Percentiles rank a stretch among this genome's conserved stretches.
Evolutionary conservation across 768 basidiomycete species (phyloP).

Genomic region (Boletus speciosus): DNA sequence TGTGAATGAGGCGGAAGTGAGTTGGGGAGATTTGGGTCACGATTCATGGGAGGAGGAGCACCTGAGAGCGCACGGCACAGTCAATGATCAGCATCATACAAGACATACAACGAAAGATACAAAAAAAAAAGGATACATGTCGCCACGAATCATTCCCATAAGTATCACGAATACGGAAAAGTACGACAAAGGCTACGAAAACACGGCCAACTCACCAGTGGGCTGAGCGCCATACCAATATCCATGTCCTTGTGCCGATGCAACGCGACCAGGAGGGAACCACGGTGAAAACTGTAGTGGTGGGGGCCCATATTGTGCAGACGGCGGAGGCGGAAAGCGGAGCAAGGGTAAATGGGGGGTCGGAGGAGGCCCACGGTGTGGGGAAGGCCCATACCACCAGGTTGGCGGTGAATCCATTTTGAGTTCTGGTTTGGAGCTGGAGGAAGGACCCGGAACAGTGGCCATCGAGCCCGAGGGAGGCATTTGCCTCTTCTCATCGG

Average conservation of each 20-base stretch:
- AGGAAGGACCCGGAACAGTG: background rate
- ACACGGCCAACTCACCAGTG: conserved; percentile 16
- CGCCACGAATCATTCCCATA: background rate
- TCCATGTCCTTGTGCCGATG: conserved; percentile 15
- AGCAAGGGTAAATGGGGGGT: conserved; percentile 1
- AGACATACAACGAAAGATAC: background rate
- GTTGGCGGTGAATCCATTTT: conserved; percentile 9
- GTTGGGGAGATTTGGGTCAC: conserved; percentile 7
- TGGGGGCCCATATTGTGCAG: conserved; percentile 11
- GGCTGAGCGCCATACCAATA: conserved; percentile 21
- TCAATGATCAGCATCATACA: conserved; percentile 10
- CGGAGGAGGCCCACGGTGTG: conserved; percentile 7
- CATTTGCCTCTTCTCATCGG: background rate
- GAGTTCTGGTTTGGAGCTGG: conserved; percentile 2
- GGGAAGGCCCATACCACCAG: conserved; percentile 9
- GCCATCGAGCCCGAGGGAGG: background rate
- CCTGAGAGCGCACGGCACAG: conserved; percentile 8
- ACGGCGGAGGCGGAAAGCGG: conserved; percentile 12
- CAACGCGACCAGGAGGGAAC: conserved; percentile 10
- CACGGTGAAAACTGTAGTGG: conserved; percentile 14
- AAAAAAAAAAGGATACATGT: conserved; percentile 2
- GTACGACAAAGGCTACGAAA: background rate
- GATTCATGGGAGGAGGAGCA: conserved; percentile 11
- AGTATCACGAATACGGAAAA: background rate
- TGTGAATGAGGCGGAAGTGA: conserved; percentile 4